Evolutionary conservation across 148 eudicot species (phyloP).

Genomic region (Cornus florida): DNA sequence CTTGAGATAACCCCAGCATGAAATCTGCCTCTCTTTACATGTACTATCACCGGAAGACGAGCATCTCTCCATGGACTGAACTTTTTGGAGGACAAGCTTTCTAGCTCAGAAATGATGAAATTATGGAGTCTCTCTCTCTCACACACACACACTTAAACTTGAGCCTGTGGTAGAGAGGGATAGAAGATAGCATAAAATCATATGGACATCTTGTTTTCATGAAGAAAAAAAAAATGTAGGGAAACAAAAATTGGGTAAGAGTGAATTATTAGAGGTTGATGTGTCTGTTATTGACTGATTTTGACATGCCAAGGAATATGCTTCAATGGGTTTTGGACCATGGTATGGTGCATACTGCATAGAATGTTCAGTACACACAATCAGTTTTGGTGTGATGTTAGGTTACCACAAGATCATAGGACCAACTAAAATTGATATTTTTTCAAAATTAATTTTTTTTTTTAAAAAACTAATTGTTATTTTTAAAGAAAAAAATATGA

Average conservation of each 20-base stretch:
- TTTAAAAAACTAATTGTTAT: too few species aligned
- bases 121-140: neutral
- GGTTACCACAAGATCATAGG: too few species aligned
- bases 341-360: neutral
- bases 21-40: constrained; percentile 4
- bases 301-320: constrained; percentile 13
- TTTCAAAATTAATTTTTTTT: too few species aligned
- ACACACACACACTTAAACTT: neutral
- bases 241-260: neutral
- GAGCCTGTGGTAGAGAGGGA: constrained; percentile 13
- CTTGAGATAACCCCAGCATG: constrained; percentile 29
- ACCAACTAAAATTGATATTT: too few species aligned
- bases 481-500: too few species aligned
- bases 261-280: constrained; percentile 7
- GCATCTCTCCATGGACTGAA: constrained; percentile 17
- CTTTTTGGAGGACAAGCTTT: too few species aligned
- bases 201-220: neutral
- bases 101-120: neutral
- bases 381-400: neutral
- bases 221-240: neutral
- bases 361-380: too few species aligned
- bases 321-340: neutral
- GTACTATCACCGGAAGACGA: neutral
- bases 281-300: constrained; percentile 2
- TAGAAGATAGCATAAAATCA: neutral